phyloP scores from a whole-genome alignment of 306 rosid genomes.

The Abrus pulchellus region DNA sequence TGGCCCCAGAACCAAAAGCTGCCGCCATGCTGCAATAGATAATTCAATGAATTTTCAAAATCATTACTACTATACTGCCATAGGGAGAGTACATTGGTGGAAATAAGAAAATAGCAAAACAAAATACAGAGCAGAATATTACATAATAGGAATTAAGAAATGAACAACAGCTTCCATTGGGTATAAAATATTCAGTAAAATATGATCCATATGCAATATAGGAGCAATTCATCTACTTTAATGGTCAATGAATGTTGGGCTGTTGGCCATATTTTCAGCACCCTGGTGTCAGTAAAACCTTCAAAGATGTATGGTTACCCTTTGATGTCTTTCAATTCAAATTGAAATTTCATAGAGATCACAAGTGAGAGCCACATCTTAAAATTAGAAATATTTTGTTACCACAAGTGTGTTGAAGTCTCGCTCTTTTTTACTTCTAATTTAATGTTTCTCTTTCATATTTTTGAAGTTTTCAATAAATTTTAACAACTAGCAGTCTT shows the following conservation, averaged over 20 bases:
- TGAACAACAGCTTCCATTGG: conserved; percentile 12
- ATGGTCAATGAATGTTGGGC: conserved; percentile 27
- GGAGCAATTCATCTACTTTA: conserved; percentile 1
- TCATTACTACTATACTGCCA: not conserved
- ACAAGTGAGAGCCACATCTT: conserved; percentile 7
- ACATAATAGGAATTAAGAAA: conserved; percentile 20
- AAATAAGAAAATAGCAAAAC: conserved; percentile 25
- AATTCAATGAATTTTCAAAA: conserved; percentile 5
- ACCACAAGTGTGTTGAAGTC: not conserved
- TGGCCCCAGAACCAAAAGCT: conserved; percentile 96
- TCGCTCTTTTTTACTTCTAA: no score
- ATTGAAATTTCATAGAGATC: conserved; percentile 16
- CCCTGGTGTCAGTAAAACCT: conserved; percentile 29
- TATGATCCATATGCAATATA: not conserved
- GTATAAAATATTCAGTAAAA: not conserved
- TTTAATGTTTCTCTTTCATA: no score
- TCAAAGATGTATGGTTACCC: conserved; percentile 2
- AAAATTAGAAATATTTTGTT: conserved; percentile 4
- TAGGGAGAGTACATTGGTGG: conserved; percentile 35
- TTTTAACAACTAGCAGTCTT: no score
- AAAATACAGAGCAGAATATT: conserved; percentile 8
- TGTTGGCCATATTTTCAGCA: conserved; percentile 29
- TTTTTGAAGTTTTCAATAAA: no score
- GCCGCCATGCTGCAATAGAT: conserved; percentile 86
- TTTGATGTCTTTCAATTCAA: conserved; percentile 12